Evolutionary conservation across 1,284 basidiomycete species (phyloP), one percentile per base, ranked within the genome.

Genomic region (Cutaneotrichosporon arboriforme): DNA sequence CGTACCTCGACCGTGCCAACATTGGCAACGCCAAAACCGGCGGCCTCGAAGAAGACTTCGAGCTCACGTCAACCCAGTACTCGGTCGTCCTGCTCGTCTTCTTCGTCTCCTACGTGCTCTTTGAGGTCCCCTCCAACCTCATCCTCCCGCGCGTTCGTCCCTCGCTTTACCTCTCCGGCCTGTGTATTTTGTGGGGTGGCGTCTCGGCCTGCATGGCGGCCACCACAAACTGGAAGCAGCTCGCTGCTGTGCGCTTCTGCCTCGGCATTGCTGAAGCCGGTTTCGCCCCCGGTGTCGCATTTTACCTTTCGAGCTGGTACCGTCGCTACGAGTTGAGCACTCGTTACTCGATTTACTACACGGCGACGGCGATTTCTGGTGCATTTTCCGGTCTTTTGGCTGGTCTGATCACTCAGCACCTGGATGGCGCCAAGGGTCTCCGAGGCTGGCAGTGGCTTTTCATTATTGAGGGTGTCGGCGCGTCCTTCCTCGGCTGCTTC

Each of bases 311-410:
- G 15, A 62, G 60, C 4, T 54, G 61, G 61, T 63, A 63, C 46
- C 14, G 55, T 9, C 46, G 39, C 1, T 46, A 59, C 38, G 57
- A 59, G 47, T 38, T 55, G 4, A 49, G 47, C 31, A 38, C 22
- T 3, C 43, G 46, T 18, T 73, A 66, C 60, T 58, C 65, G 33
- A 57, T 75, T 53, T 75, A 75, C 64, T 69, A 75, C 65, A 72
- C 72, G 21, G 73, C 74, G 13, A 74, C 75, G 12, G 72, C 72
- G 4, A 56, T 76, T 8, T 69, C 70, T 8, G 76, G 76, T 26
- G 75, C 75, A 4, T 72, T 77, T 61, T 69, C 66, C 13, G 76
- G 76, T 45, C 65, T 77, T 3, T 61, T 77, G 13, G 76, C 76
- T 1, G 76, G 74, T 38, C 61, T 70, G 7, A 74, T 77, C 53